These are phyloP conservation scores for Thermochaetoides thermophila DNA, from an alignment of 495 filamentous ascomycete species.

Conservation along the genomic window DNA sequence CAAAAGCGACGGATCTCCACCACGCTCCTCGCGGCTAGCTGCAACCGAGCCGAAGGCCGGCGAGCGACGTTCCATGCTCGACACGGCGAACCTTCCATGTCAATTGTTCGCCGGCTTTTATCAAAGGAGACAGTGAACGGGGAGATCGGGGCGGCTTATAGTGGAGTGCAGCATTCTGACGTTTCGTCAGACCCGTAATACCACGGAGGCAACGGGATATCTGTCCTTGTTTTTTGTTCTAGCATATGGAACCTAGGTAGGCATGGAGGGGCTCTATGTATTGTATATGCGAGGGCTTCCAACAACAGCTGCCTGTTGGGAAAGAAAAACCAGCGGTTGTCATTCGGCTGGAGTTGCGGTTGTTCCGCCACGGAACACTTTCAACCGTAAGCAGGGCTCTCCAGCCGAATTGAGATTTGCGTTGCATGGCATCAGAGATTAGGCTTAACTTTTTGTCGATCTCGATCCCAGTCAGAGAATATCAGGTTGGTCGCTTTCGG, in stretches of 20 bases:
- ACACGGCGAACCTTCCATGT: slow-evolving; percentile 12
- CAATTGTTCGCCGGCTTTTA: slow-evolving; percentile 7
- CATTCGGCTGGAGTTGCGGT: slow-evolving; percentile 10
- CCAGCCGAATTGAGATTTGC: slow-evolving; percentile 13
- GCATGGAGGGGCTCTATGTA: slow-evolving; percentile 9
- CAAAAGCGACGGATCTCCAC: too few relatives aligned
- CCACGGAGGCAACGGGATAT: too few relatives aligned
- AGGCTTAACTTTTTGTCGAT: slow-evolving; percentile 8
- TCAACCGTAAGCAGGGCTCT: slow-evolving; percentile 10
- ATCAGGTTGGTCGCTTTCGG: too few relatives aligned
- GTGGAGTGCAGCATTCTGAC: too few relatives aligned
- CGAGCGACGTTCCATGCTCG: slow-evolving; percentile 2
- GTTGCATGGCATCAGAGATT: slow-evolving; percentile 6
- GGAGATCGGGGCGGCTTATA: slow-evolving; percentile 8
- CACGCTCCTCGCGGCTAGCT: not conserved
- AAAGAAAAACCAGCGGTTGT: slow-evolving; percentile 3
- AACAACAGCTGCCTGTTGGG: too few relatives aligned
- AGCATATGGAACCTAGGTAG: too few relatives aligned
- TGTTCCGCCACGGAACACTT: slow-evolving; percentile 11
- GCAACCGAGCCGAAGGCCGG: slow-evolving; percentile 1
- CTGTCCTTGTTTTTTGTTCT: too few relatives aligned
- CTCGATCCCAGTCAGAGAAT: too few relatives aligned
- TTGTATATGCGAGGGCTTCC: too few relatives aligned
- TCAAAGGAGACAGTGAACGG: not conserved
- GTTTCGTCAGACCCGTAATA: too few relatives aligned